phyloP scores from a whole-genome alignment of 192 early-diverging fungal species.

The Podochytrium sp. region DNA sequence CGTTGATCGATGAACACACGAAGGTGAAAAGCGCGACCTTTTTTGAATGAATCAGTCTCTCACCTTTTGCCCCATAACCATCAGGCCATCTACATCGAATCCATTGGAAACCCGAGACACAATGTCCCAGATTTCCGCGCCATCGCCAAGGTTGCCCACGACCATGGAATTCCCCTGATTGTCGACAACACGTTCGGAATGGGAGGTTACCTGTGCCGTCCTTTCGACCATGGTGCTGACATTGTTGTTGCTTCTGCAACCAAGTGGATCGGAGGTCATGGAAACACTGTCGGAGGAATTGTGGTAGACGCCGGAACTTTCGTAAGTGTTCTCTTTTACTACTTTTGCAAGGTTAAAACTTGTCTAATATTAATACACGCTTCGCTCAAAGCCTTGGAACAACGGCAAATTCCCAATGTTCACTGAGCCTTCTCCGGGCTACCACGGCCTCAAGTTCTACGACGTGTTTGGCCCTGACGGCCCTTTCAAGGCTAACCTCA shows the following conservation, averaged over 20 bases:
- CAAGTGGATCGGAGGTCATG: slow-evolving; percentile 91
- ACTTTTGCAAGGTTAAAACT: too few species aligned
- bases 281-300: slow-evolving; percentile 90
- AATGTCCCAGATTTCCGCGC: slow-evolving; percentile 85
- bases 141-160: slow-evolving; percentile 80
- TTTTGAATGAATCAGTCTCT: not conserved
- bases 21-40: too few species aligned
- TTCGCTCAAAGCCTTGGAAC: slow-evolving; percentile 62
- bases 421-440: slow-evolving; percentile 80
- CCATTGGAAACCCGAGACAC: slow-evolving; percentile 90
- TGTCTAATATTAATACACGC: slow-evolving; percentile 62
- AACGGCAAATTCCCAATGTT: slow-evolving; percentile 88
- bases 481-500: slow-evolving; percentile 63
- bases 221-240: slow-evolving; percentile 93
- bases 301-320: slow-evolving; percentile 89
- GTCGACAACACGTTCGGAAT: slow-evolving; percentile 98
- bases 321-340: not conserved
- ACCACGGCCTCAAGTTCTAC: slow-evolving; percentile 88
- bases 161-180: slow-evolving; percentile 83
- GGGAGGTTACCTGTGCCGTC: slow-evolving; percentile 75
- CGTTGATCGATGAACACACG: slow-evolving; percentile 86
- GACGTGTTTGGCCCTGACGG: slow-evolving; percentile 80
- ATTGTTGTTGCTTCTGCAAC: slow-evolving; percentile 93
- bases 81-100: slow-evolving; percentile 83
- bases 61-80: not conserved